Conservation (phyloP, 768 basidiomycete species). For the Hygrophorus pudorinus region DNA sequence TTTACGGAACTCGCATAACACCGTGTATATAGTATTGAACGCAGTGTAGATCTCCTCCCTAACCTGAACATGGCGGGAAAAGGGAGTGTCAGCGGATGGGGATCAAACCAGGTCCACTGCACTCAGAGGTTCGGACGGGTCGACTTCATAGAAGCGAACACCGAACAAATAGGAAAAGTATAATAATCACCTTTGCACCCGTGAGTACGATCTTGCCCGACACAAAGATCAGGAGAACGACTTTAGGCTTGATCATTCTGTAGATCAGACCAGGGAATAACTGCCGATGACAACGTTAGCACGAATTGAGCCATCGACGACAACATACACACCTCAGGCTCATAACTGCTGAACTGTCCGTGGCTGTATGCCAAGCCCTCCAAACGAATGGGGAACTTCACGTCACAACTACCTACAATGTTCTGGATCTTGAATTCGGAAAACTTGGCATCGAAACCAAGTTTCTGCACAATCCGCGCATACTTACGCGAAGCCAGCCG, state of each 20-base stretch:
- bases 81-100: conserved; percentile 35
- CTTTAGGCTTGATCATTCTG: conserved; percentile 99
- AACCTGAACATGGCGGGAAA: conserved; percentile 50
- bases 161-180: conserved; percentile 7
- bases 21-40: conserved; percentile 99
- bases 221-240: conserved; percentile 96
- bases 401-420: conserved; percentile 96
- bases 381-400: conserved; percentile 96
- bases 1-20: conserved; percentile 91
- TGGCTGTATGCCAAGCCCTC: conserved; percentile 97
- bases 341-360: conserved; percentile 96
- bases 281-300: conserved; percentile 30
- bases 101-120: conserved; percentile 34
- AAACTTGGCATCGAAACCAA: conserved; percentile 98
- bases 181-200: conserved; percentile 82
- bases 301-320: background rate
- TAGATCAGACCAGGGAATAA: conserved; percentile 98
- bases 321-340: conserved; percentile 71
- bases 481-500: conserved; percentile 96
- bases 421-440: conserved; percentile 99
- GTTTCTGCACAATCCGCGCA: conserved; percentile 97
- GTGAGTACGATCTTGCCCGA: conserved; percentile 99
- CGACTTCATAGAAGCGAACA: conserved; percentile 16
- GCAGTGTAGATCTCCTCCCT: conserved; percentile 99
- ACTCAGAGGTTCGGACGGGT: conserved; percentile 23